Evolutionary conservation across 2,329 filamentous ascomycete genomes (phyloP).

Genomic region (Malbranchea cinnamomea): DNA sequence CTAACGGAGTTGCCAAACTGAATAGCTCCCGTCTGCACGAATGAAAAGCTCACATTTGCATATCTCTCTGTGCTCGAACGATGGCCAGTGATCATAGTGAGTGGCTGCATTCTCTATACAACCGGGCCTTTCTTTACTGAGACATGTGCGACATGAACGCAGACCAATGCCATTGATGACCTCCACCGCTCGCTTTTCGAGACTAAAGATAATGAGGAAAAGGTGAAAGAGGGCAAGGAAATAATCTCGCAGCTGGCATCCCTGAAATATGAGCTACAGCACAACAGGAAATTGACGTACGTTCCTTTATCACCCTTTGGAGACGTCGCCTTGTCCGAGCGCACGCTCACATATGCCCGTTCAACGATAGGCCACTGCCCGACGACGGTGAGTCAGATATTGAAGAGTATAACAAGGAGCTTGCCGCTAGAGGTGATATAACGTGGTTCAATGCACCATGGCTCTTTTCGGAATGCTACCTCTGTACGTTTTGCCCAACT

Average conservation of each 20-base stretch:
- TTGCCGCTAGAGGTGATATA: conserved; percentile 56
- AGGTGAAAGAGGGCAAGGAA: conserved; percentile 65
- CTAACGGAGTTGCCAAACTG: conserved; percentile 11
- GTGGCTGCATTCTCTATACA: conserved; percentile 12
- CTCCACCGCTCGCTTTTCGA: conserved; percentile 49
- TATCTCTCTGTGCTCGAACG: conserved; percentile 69
- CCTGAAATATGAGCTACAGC: conserved; percentile 90
- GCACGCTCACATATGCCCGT: neutral
- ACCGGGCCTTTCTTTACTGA: neutral
- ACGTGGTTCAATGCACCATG: conserved; percentile 77
- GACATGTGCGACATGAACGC: neutral
- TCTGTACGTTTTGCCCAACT: conserved; percentile 36
- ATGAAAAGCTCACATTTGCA: conserved; percentile 74
- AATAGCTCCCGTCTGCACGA: conserved; percentile 60
- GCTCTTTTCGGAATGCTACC: conserved; percentile 88
- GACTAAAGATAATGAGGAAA: conserved; percentile 40
- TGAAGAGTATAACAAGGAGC: conserved; percentile 68
- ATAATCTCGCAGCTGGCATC: conserved; percentile 65
- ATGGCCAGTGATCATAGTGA: conserved; percentile 86
- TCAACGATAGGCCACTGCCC: conserved; percentile 52
- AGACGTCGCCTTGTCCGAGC: no score
- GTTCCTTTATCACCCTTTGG: no score
- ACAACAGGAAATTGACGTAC: conserved; percentile 66
- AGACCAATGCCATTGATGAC: conserved; percentile 91
- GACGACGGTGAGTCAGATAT: conserved; percentile 70